Percentiles rank a stretch among this genome's conserved stretches.
Conservation (phyloP, 768 basidiomycete genomes). For the Imleria badia region DNA sequence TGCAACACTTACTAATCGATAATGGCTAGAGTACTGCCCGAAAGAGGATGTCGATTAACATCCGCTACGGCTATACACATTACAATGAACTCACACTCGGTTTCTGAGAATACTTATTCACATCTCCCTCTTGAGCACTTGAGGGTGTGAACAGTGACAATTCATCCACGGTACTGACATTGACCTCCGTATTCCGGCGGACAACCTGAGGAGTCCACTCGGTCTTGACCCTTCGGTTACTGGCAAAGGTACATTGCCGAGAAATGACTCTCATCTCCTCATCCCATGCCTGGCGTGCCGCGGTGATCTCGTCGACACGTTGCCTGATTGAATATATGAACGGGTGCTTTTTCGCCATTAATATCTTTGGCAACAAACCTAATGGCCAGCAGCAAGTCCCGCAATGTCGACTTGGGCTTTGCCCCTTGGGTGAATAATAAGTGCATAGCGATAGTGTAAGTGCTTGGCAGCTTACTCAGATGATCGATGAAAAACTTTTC, state of each 20-base stretch:
- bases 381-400: slow-evolving; percentile 18
- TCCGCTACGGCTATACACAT: not conserved
- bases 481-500: slow-evolving; percentile 31
- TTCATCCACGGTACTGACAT: slow-evolving; percentile 5
- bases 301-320: slow-evolving; percentile 18
- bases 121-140: not conserved
- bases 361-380: slow-evolving; percentile 17
- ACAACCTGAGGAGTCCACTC: not conserved
- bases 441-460: not conserved
- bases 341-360: not conserved
- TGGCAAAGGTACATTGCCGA: slow-evolving; percentile 14
- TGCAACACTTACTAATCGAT: slow-evolving; percentile 17
- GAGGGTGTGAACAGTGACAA: not conserved
- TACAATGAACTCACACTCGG: slow-evolving; percentile 16
- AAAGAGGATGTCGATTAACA: not conserved
- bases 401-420: slow-evolving; percentile 24
- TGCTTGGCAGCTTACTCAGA: slow-evolving; percentile 18
- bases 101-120: slow-evolving; percentile 13
- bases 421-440: slow-evolving; percentile 12
- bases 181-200: slow-evolving; percentile 16
- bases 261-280: slow-evolving; percentile 1
- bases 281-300: slow-evolving; percentile 13
- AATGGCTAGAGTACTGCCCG: slow-evolving; percentile 25
- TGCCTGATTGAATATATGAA: slow-evolving; percentile 4
- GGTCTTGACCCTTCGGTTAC: not conserved